Percentiles rank a stretch among this genome's conserved stretches.
Evolutionary conservation across 164 flowering plant genomes (phyloP).

Genomic region (Taxillus chinensis): DNA sequence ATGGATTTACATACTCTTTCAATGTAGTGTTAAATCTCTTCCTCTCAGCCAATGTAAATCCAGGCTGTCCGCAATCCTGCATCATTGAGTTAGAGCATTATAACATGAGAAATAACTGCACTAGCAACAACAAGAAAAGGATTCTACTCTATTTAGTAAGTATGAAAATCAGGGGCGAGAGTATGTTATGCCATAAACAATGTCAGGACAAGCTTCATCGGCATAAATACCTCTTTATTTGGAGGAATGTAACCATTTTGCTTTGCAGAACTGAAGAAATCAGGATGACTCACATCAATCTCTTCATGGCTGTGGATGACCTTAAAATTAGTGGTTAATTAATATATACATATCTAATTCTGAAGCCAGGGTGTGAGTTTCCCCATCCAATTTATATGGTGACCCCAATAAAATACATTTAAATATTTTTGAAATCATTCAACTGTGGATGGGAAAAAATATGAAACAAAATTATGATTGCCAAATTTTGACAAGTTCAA

Average conservation of each 20-base stretch:
- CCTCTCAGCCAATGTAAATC: constrained; percentile 83
- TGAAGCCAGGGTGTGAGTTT: too few relatives aligned
- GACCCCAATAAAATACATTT: too few relatives aligned
- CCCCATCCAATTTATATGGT: too few relatives aligned
- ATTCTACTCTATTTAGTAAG: not conserved
- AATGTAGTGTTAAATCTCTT: constrained; percentile 66
- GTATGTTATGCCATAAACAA: not conserved
- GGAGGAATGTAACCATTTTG: constrained; percentile 84
- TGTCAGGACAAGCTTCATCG: not conserved
- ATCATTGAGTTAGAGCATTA: constrained; percentile 7
- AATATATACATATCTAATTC: constrained; percentile 24
- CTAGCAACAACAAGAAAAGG: not conserved
- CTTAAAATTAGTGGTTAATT: constrained; percentile 32
- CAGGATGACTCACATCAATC: constrained; percentile 96
- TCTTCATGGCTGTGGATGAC: constrained; percentile 75
- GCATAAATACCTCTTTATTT: constrained; percentile 69
- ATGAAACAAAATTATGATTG: too few relatives aligned
- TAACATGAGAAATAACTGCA: too few relatives aligned
- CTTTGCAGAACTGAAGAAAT: constrained; percentile 78
- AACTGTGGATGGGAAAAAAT: too few relatives aligned
- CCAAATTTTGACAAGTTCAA: too few relatives aligned
- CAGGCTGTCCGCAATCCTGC: constrained; percentile 98
- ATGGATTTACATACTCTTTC: constrained; percentile 42
- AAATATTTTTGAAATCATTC: too few relatives aligned
- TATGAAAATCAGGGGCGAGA: not conserved